Base-by-base conservation (phyloP, 257 asterid species). In the Catharanthus roseus region DNA sequence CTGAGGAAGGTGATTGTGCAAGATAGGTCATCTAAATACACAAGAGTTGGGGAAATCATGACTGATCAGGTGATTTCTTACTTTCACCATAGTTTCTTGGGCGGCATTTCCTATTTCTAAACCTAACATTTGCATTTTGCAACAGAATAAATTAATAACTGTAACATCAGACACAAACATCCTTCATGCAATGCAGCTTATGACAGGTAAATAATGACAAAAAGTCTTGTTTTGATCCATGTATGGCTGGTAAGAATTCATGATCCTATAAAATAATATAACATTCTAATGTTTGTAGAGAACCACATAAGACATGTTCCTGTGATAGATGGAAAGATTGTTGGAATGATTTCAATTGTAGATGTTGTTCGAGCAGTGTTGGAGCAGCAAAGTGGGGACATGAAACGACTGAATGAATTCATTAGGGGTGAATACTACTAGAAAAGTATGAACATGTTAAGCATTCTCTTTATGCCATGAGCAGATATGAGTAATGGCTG, bases 21-120 rank as follows among this genome's bases (percentile, higher is more conserved):
- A 50, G 91, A 89, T 55, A 87, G 91, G 73, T 69, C 95, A 61
- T 82, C 96, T n/a, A 87, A 87, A 81, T 77, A 86, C 80, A 91
- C 93, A 23, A 80, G 73, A 82, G 96, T 91, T 1, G 87, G 89
- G 51, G 95, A 91, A 72, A 85, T 91, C 62, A 91, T 91, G 97
- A 91, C 96, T 50, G 80, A 85, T 49, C 85, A 82, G 91, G 96
- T 89, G 55, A 68, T 34, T 47, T 56, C 23, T 19, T 42, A 49
- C n/a, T 23, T 73, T 65, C 53, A 34, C 19, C 72, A 9, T 61
- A 63, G 51, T 69, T 38, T 29, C 4, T 21, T 7, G 4, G 34
- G 10, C 24, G 26, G 13, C 39, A 47, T 54, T 56, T 26, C 36
- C 29, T 11, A 64, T 60, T 60, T 38, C 73, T 72, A 49, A 5